Evolutionary conservation across 140 eudicot species (phyloP), one percentile per base, ranked within the genome.

Genomic region (Stevia rebaudiana): DNA sequence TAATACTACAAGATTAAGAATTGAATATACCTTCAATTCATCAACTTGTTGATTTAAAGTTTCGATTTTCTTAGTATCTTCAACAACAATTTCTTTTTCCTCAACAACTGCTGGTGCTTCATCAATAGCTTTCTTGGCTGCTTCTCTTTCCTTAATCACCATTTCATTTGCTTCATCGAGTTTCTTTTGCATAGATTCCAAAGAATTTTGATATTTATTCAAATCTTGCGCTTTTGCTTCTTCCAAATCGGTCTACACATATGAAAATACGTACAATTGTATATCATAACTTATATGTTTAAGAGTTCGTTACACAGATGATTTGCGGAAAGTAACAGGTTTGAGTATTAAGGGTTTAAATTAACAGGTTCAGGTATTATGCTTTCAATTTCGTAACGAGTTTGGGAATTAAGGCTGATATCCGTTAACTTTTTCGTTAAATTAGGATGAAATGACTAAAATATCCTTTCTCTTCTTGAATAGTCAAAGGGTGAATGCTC

Each of bases 91-190:
- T 67, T 88, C 86, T 52, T 84, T 85, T 82, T 92, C 99, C 76
- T 92, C 82, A 74, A 92, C 72, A 66, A 88, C 83, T 1, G 97
- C 86, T 50, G 97, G 95, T 61, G 99, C 97, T 83, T 92, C 99
- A 72, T 83, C 97, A 67, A 92, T 81, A 44, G 95, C 99, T 77
- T 92, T 92, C 71, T 64, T 80, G 17, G 94, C 89, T 16, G 94
- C 87, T 55, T 88, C 95, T 62, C 87, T 76, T 76, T 92, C 99
- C 82, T 81, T 86, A 51, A 76, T 83, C 19, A 86, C 74, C 72
- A 83, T 55, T 12, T 83, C 82, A 51, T 76, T 88, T 63, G 87
- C 73, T 82, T 92, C 99, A 67, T 88, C 97, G 41, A 85, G 80
- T 71, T 88, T 83, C 33, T 68, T 74, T 66, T 80, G 94, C 94